Conservation (phyloP, 202 grass and related monocot species). For the Setaria italica region DNA sequence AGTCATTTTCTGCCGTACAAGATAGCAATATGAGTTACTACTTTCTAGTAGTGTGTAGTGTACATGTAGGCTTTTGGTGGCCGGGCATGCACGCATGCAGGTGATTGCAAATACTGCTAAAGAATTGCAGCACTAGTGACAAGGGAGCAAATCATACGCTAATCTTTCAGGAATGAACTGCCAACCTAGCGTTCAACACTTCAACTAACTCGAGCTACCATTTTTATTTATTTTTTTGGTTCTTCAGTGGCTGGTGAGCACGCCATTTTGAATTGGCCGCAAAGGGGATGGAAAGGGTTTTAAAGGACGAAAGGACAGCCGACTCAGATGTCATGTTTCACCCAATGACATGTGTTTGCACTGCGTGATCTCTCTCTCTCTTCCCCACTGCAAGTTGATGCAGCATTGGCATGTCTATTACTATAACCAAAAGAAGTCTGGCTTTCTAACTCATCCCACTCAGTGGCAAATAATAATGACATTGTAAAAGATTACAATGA, state of each 20-base stretch:
- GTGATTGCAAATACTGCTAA: slow-evolving; percentile 15
- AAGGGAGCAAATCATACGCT: slow-evolving; percentile 47
- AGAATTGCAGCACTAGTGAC: slow-evolving; percentile 29
- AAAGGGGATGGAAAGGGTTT: slow-evolving; percentile 21
- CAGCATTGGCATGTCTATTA: slow-evolving; percentile 8
- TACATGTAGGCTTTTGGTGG: slow-evolving; percentile 28
- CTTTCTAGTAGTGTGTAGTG: slow-evolving; percentile 6
- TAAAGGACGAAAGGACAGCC: slow-evolving; percentile 28
- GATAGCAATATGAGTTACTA: slow-evolving; percentile 47
- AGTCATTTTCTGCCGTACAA: slow-evolving; percentile 41
- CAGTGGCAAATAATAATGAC: slow-evolving; percentile 33
- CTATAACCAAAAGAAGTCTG: slow-evolving; percentile 39
- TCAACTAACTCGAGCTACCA: slow-evolving; percentile 49
- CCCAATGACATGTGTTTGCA: slow-evolving; percentile 33
- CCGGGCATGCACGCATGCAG: slow-evolving; percentile 21
- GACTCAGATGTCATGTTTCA: slow-evolving; percentile 52
- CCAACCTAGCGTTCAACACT: slow-evolving; percentile 51
- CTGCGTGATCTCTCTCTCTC: neutral
- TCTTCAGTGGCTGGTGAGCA: slow-evolving; percentile 47
- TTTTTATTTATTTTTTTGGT: neutral
- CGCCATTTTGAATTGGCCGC: slow-evolving; percentile 43
- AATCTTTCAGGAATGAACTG: slow-evolving; percentile 45
- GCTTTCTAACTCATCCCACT: slow-evolving; percentile 67
- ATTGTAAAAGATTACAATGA: slow-evolving; percentile 44
- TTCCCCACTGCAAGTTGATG: neutral